A percentile compares a stretch with the other conserved stretches of the same genome.
phyloP scores from a whole-genome alignment of 1,139 yeast genomes.

The Debaryomyces singareniensis region DNA sequence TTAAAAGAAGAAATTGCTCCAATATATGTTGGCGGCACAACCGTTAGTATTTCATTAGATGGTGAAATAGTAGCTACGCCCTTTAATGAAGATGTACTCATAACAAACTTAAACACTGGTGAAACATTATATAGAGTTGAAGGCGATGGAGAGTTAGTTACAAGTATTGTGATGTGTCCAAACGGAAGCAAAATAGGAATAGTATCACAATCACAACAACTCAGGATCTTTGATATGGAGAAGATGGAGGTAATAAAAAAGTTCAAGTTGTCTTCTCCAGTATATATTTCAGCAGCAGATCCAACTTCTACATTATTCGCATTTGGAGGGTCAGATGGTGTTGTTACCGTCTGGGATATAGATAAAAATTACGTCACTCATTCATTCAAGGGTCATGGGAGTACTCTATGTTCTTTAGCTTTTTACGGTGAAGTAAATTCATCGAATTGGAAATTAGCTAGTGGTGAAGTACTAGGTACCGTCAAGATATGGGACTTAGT shows the following conservation, averaged over 20 bases:
- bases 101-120: slow-evolving; percentile 58
- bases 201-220: slow-evolving; percentile 78
- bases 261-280: slow-evolving; percentile 67
- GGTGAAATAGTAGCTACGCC: slow-evolving; percentile 77
- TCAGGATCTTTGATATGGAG: slow-evolving; percentile 54
- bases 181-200: slow-evolving; percentile 67
- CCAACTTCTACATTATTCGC: slow-evolving; percentile 80
- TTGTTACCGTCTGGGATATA: slow-evolving; percentile 86
- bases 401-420: slow-evolving; percentile 73
- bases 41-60: slow-evolving; percentile 62
- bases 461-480: slow-evolving; percentile 85
- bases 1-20: slow-evolving; percentile 45
- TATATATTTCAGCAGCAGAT: slow-evolving; percentile 72
- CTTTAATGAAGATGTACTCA: slow-evolving; percentile 62
- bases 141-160: slow-evolving; percentile 83
- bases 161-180: slow-evolving; percentile 70
- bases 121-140: slow-evolving; percentile 55
- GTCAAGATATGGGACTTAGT: slow-evolving; percentile 90
- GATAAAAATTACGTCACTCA: slow-evolving; percentile 87
- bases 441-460: slow-evolving; percentile 69
- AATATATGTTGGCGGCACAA: slow-evolving; percentile 78
- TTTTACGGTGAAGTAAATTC: slow-evolving; percentile 72
- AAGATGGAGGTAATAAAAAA: slow-evolving; percentile 44
- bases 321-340: slow-evolving; percentile 94
- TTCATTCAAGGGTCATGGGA: slow-evolving; percentile 88